Conservation (phyloP, 2,329 filamentous ascomycete genomes). For the Rugonectria rugulosa region DNA sequence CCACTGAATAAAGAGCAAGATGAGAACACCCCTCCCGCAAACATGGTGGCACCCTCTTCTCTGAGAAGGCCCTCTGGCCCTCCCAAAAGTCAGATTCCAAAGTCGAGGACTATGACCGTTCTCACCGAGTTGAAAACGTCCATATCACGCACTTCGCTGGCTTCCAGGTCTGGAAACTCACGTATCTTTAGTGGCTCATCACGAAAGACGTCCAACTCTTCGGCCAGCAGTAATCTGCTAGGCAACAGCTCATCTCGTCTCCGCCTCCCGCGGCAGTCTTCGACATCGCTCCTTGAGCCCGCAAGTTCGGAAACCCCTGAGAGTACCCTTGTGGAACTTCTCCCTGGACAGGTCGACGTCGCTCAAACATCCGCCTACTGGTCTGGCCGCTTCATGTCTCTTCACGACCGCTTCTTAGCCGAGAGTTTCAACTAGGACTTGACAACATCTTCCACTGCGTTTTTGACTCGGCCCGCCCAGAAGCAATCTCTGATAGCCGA, state of each 20-base stretch:
- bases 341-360: slow-evolving; percentile 45
- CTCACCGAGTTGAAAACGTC: slow-evolving; percentile 55
- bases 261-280: slow-evolving; percentile 29
- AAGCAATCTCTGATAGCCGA: slow-evolving; percentile 25
- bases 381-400: slow-evolving; percentile 66
- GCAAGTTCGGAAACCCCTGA: slow-evolving; percentile 27
- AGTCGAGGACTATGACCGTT: slow-evolving; percentile 54
- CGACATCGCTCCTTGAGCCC: slow-evolving; percentile 27
- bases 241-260: slow-evolving; percentile 28
- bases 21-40: slow-evolving; percentile 38
- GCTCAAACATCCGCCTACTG: slow-evolving; percentile 64
- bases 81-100: slow-evolving; percentile 47
- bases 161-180: slow-evolving; percentile 25
- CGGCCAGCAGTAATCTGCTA: slow-evolving; percentile 27
- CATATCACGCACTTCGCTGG: slow-evolving; percentile 47
- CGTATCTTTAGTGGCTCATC: slow-evolving; percentile 22
- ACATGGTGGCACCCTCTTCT: slow-evolving; percentile 1
- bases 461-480: neutral
- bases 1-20: slow-evolving; percentile 36
- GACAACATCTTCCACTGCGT: neutral
- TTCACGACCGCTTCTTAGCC: slow-evolving; percentile 57
- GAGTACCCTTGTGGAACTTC: slow-evolving; percentile 18
- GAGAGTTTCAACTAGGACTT: slow-evolving; percentile 37
- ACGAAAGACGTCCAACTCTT: slow-evolving; percentile 30
- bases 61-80: neutral